phyloP scores from a whole-genome alignment of 2,329 filamentous ascomycete species.

The Paecilomyces dactylethromorphus region DNA sequence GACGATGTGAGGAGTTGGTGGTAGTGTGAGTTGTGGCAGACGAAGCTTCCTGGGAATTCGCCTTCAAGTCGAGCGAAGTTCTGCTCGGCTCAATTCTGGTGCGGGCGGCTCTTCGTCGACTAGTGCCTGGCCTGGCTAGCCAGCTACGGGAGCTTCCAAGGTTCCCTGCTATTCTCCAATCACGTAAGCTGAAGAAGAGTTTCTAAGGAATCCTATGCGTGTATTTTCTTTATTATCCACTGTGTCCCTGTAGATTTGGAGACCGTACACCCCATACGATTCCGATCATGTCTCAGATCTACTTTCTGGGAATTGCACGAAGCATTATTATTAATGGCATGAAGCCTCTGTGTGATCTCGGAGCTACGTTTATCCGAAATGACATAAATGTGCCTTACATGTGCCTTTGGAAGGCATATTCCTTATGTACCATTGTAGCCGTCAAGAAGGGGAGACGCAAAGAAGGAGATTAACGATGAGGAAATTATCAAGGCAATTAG shows the following conservation, averaged over 20 bases:
- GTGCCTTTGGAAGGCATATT: neutral
- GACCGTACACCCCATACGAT: neutral
- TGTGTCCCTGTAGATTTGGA: neutral
- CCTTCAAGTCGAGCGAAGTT: slow-evolving; percentile 1
- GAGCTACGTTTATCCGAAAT: neutral
- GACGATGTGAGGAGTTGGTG: neutral
- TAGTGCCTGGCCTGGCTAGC: slow-evolving; percentile 15
- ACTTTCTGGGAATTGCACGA: neutral
- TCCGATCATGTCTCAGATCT: neutral
- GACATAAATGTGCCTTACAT: neutral
- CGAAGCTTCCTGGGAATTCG: slow-evolving; percentile 4
- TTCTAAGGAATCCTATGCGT: neutral
- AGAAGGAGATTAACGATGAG: no score
- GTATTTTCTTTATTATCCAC: neutral
- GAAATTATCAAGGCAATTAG: no score
- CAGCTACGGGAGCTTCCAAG: neutral
- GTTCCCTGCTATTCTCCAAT: neutral
- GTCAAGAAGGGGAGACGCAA: neutral
- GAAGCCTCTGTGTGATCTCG: neutral
- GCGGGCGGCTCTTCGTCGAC: neutral
- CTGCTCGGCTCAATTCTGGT: neutral
- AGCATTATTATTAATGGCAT: neutral
- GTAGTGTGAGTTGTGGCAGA: neutral
- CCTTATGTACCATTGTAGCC: neutral
- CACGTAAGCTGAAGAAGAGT: neutral